Conservation (phyloP, 208 protist species). For the Kentomonas sorsogonicus region DNA sequence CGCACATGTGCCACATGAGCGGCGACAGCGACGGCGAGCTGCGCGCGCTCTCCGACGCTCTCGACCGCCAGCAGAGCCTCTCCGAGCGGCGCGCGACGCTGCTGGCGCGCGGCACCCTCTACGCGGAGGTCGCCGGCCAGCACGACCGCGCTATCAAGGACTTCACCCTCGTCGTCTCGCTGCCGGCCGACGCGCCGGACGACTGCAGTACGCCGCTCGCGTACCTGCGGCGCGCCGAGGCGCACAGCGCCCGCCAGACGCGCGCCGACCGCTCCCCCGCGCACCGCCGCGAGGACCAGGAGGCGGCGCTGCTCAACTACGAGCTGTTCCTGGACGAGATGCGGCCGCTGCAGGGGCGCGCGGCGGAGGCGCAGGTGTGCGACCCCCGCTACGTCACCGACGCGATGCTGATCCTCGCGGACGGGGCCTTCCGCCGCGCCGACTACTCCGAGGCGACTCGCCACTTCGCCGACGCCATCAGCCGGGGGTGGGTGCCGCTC, state of each 20-base stretch:
- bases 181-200: constrained; percentile 24
- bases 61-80: constrained; percentile 54
- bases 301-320: constrained; percentile 52
- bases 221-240: constrained; percentile 68
- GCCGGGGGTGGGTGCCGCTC: constrained; percentile 62
- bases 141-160: constrained; percentile 74
- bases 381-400: constrained; percentile 46
- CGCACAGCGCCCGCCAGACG: constrained; percentile 41
- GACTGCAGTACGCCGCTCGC: constrained; percentile 62
- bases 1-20: constrained; percentile 49
- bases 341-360: background rate
- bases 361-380: constrained; percentile 20
- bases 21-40: constrained; percentile 44
- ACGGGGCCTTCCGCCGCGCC: constrained; percentile 57
- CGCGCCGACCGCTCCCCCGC: constrained; percentile 10
- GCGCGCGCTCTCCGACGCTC: constrained; percentile 58
- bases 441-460: constrained; percentile 42
- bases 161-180: constrained; percentile 60
- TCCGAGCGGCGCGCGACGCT: constrained; percentile 53
- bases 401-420: constrained; percentile 76
- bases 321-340: constrained; percentile 36
- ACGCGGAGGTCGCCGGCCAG: constrained; percentile 41
- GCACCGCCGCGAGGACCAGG: constrained; percentile 40
- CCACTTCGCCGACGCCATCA: constrained; percentile 71
- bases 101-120: constrained; percentile 67